Evolutionary conservation across 2,329 filamentous ascomycete genomes (phyloP).

Genomic region (Aspergillus ochraceoroseus): DNA sequence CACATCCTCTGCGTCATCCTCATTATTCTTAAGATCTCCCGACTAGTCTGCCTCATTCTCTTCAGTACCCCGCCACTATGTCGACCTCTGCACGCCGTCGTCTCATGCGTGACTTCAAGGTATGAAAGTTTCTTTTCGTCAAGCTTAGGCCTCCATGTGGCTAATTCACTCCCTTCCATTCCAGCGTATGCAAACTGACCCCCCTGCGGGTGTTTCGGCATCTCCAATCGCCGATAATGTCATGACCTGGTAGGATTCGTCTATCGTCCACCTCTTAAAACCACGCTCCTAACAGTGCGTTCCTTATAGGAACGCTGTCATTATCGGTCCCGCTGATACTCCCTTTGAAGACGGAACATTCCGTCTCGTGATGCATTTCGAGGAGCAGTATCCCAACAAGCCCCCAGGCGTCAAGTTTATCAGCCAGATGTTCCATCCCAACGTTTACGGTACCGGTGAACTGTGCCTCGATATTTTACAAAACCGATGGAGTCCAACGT

Average conservation of each 20-base stretch:
- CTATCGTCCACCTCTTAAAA: too few species aligned
- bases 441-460: constrained; percentile 95
- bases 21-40: constrained; percentile 12
- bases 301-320: constrained; percentile 81
- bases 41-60: constrained; percentile 10
- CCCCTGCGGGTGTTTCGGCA: constrained; percentile 91
- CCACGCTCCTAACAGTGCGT: constrained; percentile 1
- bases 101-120: constrained; percentile 99
- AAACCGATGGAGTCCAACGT: constrained; percentile 97
- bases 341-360: constrained; percentile 99
- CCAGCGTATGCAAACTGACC: constrained; percentile 99
- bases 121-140: constrained; percentile 41
- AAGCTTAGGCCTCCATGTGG: background rate
- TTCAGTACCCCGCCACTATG: constrained; percentile 51
- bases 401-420: constrained; percentile 98
- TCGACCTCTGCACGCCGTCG: constrained; percentile 92
- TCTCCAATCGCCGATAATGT: constrained; percentile 70
- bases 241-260: constrained; percentile 42
- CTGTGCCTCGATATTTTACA: constrained; percentile 94
- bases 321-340: constrained; percentile 93
- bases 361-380: constrained; percentile 96
- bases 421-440: constrained; percentile 98
- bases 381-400: constrained; percentile 98
- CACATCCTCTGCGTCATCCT: background rate
- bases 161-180: too few species aligned